These are phyloP conservation scores for Fusarium incarnatum DNA, from an alignment of 2,329 filamentous ascomycete species.

Conservation along the genomic window DNA sequence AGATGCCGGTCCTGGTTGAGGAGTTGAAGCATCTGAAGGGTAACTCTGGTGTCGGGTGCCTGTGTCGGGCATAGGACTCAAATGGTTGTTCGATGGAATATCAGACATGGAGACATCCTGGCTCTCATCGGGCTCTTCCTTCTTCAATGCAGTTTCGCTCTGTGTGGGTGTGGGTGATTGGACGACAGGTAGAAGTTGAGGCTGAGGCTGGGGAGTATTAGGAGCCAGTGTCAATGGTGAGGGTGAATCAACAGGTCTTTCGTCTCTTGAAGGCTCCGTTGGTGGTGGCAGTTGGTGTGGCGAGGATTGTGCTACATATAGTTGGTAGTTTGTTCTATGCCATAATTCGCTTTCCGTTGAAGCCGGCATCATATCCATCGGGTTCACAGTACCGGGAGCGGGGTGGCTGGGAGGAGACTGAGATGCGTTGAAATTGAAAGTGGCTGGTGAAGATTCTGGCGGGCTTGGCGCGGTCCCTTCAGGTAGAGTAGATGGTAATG, in stretches of 20 bases:
- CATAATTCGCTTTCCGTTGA: slow-evolving; percentile 54
- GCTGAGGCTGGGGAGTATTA: slow-evolving; percentile 33
- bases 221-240: slow-evolving; percentile 45
- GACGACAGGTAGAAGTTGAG: slow-evolving; percentile 42
- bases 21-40: slow-evolving; percentile 58
- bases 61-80: slow-evolving; percentile 43
- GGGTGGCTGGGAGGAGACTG: slow-evolving; percentile 51
- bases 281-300: slow-evolving; percentile 31
- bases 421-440: slow-evolving; percentile 42
- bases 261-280: slow-evolving; percentile 18
- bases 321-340: slow-evolving; percentile 54
- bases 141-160: slow-evolving; percentile 30
- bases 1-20: slow-evolving; percentile 53
- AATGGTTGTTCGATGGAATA: slow-evolving; percentile 41
- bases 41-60: slow-evolving; percentile 50
- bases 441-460: slow-evolving; percentile 44
- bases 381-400: slow-evolving; percentile 62
- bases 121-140: slow-evolving; percentile 39
- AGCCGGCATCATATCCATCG: slow-evolving; percentile 65
- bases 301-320: slow-evolving; percentile 48
- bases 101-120: slow-evolving; percentile 44
- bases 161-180: slow-evolving; percentile 47
- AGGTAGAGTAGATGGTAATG: slow-evolving; percentile 26
- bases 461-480: slow-evolving; percentile 41
- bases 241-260: slow-evolving; percentile 41